phyloP scores from a whole-genome alignment of 371 early-diverging fungal species.

The Circinella minor region DNA sequence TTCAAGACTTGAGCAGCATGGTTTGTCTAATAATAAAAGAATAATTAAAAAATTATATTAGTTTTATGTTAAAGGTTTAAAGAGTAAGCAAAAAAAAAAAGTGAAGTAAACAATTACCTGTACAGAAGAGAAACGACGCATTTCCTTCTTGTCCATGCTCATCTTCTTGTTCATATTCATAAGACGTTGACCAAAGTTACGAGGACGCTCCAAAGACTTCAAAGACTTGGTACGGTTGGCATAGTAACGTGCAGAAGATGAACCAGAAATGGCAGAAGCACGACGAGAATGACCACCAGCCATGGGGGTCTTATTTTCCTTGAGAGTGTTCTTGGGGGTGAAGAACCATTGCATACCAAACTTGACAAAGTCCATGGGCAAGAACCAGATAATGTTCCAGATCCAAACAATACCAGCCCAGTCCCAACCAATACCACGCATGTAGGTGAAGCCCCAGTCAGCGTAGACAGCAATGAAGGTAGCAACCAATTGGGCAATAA shows the following conservation, averaged over 20 bases:
- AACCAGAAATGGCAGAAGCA: slow-evolving; percentile 49
- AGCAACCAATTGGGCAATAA: slow-evolving; percentile 61
- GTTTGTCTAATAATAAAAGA: slow-evolving; percentile 30
- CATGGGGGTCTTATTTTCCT: slow-evolving; percentile 35
- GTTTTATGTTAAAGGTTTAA: neutral
- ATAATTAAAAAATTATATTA: slow-evolving; percentile 15
- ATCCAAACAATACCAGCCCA: slow-evolving; percentile 74
- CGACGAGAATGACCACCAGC: slow-evolving; percentile 46
- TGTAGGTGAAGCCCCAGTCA: slow-evolving; percentile 63
- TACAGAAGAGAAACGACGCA: slow-evolving; percentile 57
- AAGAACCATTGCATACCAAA: slow-evolving; percentile 66
- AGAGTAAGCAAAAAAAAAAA: neutral
- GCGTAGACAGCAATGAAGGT: slow-evolving; percentile 67
- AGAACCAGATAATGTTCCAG: slow-evolving; percentile 80
- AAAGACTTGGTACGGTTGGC: slow-evolving; percentile 52
- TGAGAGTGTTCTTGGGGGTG: slow-evolving; percentile 54
- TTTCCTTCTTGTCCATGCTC: slow-evolving; percentile 53
- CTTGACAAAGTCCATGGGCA: slow-evolving; percentile 77
- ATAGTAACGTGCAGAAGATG: slow-evolving; percentile 51
- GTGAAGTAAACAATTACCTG: slow-evolving; percentile 28
- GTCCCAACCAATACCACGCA: slow-evolving; percentile 60
- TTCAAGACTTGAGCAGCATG: slow-evolving; percentile 48
- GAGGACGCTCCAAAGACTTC: slow-evolving; percentile 46
- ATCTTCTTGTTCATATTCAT: slow-evolving; percentile 45
- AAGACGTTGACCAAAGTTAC: slow-evolving; percentile 44